A percentile compares a stretch with the other conserved stretches of the same genome.
These are phyloP conservation scores for Grosmannia penicillata DNA, from an alignment of 2,329 filamentous ascomycete species.

Conservation along the genomic window DNA sequence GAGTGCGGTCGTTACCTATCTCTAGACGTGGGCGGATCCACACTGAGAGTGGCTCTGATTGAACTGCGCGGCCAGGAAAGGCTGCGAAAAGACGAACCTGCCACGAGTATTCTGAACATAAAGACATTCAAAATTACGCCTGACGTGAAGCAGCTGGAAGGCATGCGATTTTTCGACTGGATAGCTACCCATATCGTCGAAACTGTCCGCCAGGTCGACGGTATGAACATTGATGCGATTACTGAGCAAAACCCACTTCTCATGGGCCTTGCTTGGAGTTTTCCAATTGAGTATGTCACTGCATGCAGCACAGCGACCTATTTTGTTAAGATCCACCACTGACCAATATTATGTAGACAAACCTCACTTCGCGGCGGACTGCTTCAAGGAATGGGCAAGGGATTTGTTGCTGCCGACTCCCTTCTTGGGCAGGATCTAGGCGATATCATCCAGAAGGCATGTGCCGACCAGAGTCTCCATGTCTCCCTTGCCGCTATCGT, in stretches of 20 bases:
- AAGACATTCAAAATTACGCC: constrained; percentile 40
- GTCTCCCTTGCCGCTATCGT: constrained; percentile 46
- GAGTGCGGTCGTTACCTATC: constrained; percentile 47
- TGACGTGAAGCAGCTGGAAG: constrained; percentile 39
- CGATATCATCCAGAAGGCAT: constrained; percentile 40
- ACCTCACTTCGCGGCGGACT: constrained; percentile 45
- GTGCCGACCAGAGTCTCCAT: constrained; percentile 31
- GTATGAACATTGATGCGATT: constrained; percentile 14
- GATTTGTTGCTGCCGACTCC: constrained; percentile 43
- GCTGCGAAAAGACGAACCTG: constrained; percentile 17
- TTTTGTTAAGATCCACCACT: background rate
- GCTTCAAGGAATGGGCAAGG: constrained; percentile 50
- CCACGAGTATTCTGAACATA: constrained; percentile 33
- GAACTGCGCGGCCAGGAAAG: constrained; percentile 34
- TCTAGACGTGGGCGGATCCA: constrained; percentile 56
- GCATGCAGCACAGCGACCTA: no score
- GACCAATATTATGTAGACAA: constrained; percentile 38
- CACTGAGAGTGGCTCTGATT: constrained; percentile 48
- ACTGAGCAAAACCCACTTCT: constrained; percentile 30
- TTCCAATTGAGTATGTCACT: constrained; percentile 52
- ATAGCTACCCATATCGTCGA: constrained; percentile 47
- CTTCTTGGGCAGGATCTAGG: constrained; percentile 45
- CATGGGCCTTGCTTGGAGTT: constrained; percentile 53
- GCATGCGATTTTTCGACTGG: constrained; percentile 52
- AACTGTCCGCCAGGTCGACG: constrained; percentile 31